phyloP scores from a whole-genome alignment of 371 early-diverging fungal genomes.

The Mortierella polycephala region DNA sequence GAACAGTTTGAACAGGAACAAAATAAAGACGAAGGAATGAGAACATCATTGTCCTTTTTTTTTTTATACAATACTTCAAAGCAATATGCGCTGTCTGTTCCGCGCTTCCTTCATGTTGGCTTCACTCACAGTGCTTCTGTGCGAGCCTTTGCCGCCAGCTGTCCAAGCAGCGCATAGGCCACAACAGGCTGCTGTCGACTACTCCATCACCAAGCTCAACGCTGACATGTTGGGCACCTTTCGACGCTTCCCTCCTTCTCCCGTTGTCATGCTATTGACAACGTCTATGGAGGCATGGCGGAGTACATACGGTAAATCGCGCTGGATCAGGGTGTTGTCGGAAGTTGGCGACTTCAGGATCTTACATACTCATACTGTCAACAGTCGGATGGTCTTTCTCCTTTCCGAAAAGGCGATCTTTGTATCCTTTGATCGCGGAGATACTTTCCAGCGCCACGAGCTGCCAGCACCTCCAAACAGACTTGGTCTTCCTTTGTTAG shows the following conservation, averaged over 20 bases:
- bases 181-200: conserved; percentile 2
- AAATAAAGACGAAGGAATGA: too few relatives aligned
- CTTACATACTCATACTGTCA: conserved; percentile 65
- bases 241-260: conserved; percentile 30
- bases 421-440: conserved; percentile 78
- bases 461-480: conserved; percentile 75
- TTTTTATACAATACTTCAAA: too few relatives aligned
- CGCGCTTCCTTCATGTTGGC: too few relatives aligned
- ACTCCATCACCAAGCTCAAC: conserved; percentile 35
- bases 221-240: conserved; percentile 12
- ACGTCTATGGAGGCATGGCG: conserved; percentile 69
- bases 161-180: too few relatives aligned
- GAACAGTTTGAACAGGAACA: too few relatives aligned
- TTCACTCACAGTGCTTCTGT: too few relatives aligned
- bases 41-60: too few relatives aligned
- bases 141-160: too few relatives aligned
- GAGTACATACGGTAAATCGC: conserved; percentile 70
- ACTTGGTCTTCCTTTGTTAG: conserved; percentile 69
- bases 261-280: conserved; percentile 65
- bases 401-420: conserved; percentile 64
- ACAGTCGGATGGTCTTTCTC: conserved; percentile 66
- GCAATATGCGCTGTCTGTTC: too few relatives aligned
- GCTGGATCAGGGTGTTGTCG: conserved; percentile 64
- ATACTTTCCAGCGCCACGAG: conserved; percentile 63
- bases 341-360: conserved; percentile 49